Conservation (phyloP, 2,329 filamentous ascomycete genomes). For the Hypoxylon sp. region DNA sequence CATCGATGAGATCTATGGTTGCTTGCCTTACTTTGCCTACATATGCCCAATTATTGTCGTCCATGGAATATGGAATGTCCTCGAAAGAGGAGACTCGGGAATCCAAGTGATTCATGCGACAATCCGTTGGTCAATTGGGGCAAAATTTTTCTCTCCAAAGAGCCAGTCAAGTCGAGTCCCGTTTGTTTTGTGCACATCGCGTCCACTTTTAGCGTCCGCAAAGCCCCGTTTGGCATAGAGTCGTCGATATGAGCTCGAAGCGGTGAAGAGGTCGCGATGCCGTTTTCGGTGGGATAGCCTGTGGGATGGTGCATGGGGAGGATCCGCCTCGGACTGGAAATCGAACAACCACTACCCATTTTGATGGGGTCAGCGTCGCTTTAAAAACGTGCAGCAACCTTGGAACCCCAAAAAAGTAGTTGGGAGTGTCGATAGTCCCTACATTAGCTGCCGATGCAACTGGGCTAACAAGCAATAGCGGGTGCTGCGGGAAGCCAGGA, state of each 20-base stretch:
- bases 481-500: constrained; percentile 44
- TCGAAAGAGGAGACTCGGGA: constrained; percentile 32
- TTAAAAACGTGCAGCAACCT: constrained; percentile 35
- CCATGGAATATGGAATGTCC: constrained; percentile 37
- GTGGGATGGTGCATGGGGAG: constrained; percentile 47
- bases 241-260: constrained; percentile 44
- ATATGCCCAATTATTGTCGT: constrained; percentile 21
- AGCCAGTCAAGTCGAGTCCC: constrained; percentile 37
- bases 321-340: constrained; percentile 45
- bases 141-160: constrained; percentile 33
- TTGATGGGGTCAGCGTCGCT: constrained; percentile 34
- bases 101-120: constrained; percentile 33
- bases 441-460: constrained; percentile 48
- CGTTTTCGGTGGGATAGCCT: constrained; percentile 45
- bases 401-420: constrained; percentile 33
- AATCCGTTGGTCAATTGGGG: constrained; percentile 44
- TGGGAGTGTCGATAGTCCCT: constrained; percentile 42
- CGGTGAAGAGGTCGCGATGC: constrained; percentile 52
- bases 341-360: constrained; percentile 46
- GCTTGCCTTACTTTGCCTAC: constrained; percentile 18
- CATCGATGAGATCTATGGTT: constrained; percentile 34
- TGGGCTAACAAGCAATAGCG: constrained; percentile 31
- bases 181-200: constrained; percentile 39
- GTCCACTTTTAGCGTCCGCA: constrained; percentile 40
- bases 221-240: constrained; percentile 37